Evolutionary conservation across 305 asterid species (phyloP).

Genomic region (Coffea humblotiana): DNA sequence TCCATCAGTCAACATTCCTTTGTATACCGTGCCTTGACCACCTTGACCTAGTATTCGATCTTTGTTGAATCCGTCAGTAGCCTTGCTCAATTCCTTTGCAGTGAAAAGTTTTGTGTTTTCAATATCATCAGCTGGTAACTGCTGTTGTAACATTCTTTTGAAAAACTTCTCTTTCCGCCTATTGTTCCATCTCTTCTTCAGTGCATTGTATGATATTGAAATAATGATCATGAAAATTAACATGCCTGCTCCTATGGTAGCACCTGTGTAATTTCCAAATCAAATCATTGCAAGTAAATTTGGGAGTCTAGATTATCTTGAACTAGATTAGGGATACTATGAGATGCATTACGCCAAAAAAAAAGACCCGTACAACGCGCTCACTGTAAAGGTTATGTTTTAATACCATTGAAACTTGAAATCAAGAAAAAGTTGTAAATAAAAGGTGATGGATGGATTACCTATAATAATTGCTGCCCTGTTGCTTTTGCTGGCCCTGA

Average conservation of each 20-base stretch:
- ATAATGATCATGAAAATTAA: background rate
- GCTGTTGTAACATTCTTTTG: constrained; percentile 4
- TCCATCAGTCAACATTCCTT: background rate
- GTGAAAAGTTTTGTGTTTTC: constrained; percentile 7
- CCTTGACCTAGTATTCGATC: background rate
- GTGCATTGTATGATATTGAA: background rate
- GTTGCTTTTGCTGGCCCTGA: background rate
- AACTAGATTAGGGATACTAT: background rate
- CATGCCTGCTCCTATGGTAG: background rate
- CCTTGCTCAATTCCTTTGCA: constrained; percentile 6
- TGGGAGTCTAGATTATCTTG: background rate
- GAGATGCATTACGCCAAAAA: too few species aligned
- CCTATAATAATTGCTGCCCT: background rate
- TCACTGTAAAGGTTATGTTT: too few species aligned
- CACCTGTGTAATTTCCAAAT: background rate
- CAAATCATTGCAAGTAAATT: too few species aligned
- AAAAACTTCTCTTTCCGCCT: constrained; percentile 4
- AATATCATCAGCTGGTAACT: background rate
- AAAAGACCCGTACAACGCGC: background rate
- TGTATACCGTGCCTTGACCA: too few species aligned
- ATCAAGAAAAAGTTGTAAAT: too few species aligned
- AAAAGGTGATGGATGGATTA: background rate
- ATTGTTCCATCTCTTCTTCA: background rate
- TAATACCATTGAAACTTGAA: too few species aligned
- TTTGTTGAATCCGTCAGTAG: constrained; percentile 11